Evolutionary conservation across 352 stramenopile species (phyloP), one percentile per base, ranked within the genome.

Genomic region (Globisporangium irregulare): DNA sequence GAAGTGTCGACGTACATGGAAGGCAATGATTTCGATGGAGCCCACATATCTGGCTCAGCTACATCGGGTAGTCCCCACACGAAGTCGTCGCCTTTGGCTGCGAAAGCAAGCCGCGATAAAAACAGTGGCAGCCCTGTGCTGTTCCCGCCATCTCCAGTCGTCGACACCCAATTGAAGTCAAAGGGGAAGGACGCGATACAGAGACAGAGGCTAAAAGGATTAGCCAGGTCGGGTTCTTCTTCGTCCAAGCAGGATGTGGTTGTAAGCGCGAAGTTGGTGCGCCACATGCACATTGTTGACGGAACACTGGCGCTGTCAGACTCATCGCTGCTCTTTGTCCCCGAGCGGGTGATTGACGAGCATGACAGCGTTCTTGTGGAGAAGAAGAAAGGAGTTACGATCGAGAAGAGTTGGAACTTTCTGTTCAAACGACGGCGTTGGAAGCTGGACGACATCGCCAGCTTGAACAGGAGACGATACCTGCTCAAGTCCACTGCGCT

Each of bases 401-500:
- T 86, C 15, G 73, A 82, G 8, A 72, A 83, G 29, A 64, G 64
- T 3, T 93, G 82, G 83, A 72, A 73, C 48, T 93, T 92, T 72
- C 62, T 93, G 22, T 93, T 94, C 57, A 92, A 91, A 62, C 73
- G 81, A 18, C 81, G 84, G 0, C 77, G 75, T 20, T 92, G 86
- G 81, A 79, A 73, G 55, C 77, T 94, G 48, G 84, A 94, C 59
- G 85, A 96, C 60, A 88, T 94, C 58, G 65, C 60, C 7, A 87
- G 77, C 18, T 48, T 96, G 25, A 84, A 93, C 69, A 75, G 88
- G 18, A 75, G 88, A 12, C 81, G 88, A n/a, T 96, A 93, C 66
- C 70, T 96, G 61, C 75, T 96, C 38, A 93, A 93, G 56, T 77
- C 85, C 0, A 93, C 82, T 8, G 88, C 88, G 1, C 65, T 96